Evolutionary conservation across 169 alveolate genomes (phyloP).

Genomic region (Eimeria tenella): DNA sequence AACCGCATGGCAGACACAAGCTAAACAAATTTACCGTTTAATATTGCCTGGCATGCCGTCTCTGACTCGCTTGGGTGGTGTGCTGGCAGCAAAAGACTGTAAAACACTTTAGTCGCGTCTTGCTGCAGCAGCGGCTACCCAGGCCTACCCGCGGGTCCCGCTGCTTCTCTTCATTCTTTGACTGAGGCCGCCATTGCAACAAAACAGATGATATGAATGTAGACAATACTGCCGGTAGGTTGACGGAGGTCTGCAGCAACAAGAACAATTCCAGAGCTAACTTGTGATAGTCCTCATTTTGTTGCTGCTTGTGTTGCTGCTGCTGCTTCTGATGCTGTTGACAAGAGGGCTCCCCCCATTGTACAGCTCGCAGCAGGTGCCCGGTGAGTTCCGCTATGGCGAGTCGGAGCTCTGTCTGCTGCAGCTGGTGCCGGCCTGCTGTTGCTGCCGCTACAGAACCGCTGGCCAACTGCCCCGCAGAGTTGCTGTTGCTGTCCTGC

Average conservation of each 20-base stretch:
- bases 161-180: not conserved
- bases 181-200: not conserved
- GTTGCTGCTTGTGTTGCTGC: conserved; percentile 44
- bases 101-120: too few species aligned
- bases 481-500: not conserved
- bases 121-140: not conserved
- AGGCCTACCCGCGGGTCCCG: conserved; percentile 18
- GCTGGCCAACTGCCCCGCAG: not conserved
- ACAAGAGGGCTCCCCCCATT: conserved; percentile 1
- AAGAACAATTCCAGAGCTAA: not conserved
- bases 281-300: not conserved
- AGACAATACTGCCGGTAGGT: not conserved
- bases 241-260: not conserved
- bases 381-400: not conserved
- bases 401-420: conserved; percentile 17
- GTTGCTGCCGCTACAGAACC: conserved; percentile 15
- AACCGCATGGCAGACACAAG: not conserved
- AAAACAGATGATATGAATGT: not conserved
- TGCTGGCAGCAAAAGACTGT: too few species aligned
- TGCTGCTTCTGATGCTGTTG: conserved; percentile 32
- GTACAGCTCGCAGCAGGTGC: conserved; percentile 34
- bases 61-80: too few species aligned
- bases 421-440: not conserved
- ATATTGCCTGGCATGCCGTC: too few species aligned
- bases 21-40: too few species aligned